phyloP scores from a whole-genome alignment of 2,329 filamentous ascomycete genomes.

The Cordyceps javanica region DNA sequence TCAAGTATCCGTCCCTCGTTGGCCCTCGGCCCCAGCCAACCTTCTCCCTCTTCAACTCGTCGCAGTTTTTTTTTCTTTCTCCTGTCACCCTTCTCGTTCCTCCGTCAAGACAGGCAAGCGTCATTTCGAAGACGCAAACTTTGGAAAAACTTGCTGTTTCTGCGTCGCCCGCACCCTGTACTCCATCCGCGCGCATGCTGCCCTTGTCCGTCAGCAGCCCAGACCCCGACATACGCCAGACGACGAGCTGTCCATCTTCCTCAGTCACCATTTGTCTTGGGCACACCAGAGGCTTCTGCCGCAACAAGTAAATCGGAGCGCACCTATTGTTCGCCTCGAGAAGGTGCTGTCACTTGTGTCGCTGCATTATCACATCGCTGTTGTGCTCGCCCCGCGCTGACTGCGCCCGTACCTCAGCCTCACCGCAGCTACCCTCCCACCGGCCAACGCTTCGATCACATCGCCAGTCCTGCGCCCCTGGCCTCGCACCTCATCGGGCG shows the following conservation, averaged over 20 bases:
- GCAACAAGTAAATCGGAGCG: background rate
- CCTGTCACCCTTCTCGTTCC: conserved; percentile 9
- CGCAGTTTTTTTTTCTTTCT: background rate
- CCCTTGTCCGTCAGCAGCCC: background rate
- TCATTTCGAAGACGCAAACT: conserved; percentile 16
- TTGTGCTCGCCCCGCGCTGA: background rate
- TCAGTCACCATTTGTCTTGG: conserved; percentile 6
- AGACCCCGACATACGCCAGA: conserved; percentile 3
- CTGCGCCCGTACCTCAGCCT: conserved; percentile 2
- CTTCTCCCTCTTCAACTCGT: conserved; percentile 1
- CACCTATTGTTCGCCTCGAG: background rate
- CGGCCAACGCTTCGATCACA: background rate
- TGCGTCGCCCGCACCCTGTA: conserved; percentile 11
- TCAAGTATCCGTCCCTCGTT: conserved; percentile 4
- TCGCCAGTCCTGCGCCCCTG: background rate
- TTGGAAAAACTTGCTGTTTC: background rate
- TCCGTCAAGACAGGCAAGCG: conserved; percentile 20
- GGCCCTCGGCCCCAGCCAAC: conserved; percentile 10
- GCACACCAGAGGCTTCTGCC: background rate
- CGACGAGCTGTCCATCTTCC: background rate
- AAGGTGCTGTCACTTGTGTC: background rate
- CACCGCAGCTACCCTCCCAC: background rate
- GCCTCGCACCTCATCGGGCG: background rate
- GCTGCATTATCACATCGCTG: conserved; percentile 7
- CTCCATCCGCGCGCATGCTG: background rate